Conservation (phyloP, 345 rosid genomes). For the Rubroshorea leprosula region DNA sequence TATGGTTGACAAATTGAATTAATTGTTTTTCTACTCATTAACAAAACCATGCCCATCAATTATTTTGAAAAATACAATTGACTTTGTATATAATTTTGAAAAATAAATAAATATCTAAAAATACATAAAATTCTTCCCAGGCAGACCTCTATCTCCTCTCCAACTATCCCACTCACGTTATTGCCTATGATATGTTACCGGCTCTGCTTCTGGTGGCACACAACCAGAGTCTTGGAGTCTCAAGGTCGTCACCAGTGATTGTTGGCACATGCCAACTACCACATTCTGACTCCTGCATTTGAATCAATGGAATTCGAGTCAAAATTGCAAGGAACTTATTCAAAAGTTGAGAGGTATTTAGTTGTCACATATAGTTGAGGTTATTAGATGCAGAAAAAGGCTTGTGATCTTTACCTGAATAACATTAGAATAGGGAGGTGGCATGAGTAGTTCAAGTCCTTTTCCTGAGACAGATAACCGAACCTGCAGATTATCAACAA, state of each 20-base stretch:
- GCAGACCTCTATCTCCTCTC: no score
- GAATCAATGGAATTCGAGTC: neutral
- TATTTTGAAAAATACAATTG: no score
- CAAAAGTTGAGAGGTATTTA: neutral
- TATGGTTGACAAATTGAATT: no score
- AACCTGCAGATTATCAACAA: constrained; percentile 43
- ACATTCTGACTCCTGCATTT: constrained; percentile 73
- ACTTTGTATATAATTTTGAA: no score
- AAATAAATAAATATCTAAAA: no score
- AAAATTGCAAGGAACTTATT: no score
- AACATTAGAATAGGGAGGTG: constrained; percentile 91
- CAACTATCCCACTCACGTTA: no score
- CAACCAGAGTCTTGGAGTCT: constrained; percentile 69
- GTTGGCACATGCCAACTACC: constrained; percentile 91
- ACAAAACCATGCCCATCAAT: no score
- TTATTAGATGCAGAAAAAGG: no score
- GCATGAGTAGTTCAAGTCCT: constrained; percentile 63
- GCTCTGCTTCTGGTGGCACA: constrained; percentile 46
- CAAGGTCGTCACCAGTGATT: constrained; percentile 51
- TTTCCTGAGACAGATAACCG: constrained; percentile 43
- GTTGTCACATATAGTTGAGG: neutral
- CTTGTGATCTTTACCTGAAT: constrained; percentile 72
- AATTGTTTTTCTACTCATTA: no score
- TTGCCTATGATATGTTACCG: neutral
- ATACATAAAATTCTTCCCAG: no score